Conservation (phyloP, 202 grass and related monocot genomes). For the Carex arenaria region DNA sequence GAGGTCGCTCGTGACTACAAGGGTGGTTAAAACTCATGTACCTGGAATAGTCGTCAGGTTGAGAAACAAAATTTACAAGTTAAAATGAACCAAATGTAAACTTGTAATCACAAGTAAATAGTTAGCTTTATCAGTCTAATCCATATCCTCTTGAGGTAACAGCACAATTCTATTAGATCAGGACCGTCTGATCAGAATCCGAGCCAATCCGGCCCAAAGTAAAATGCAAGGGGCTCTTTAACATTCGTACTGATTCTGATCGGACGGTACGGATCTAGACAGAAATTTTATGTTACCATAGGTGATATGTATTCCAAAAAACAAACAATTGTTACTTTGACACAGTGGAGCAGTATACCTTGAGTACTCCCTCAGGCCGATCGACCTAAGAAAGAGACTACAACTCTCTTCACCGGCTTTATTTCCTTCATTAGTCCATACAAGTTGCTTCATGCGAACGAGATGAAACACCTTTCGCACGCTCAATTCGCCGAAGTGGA, state of each 20-base stretch:
- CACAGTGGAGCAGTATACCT: conserved; percentile 11
- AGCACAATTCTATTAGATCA: too few species aligned
- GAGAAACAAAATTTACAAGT: background rate
- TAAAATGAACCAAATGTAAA: background rate
- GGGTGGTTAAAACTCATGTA: conserved; percentile 93
- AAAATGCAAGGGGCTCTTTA: too few species aligned
- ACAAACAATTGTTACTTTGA: background rate
- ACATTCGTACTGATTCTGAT: too few species aligned
- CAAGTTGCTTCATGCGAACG: conserved; percentile 85
- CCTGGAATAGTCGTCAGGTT: background rate
- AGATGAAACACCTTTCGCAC: conserved; percentile 95
- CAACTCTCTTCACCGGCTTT: conserved; percentile 76
- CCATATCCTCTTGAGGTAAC: too few species aligned
- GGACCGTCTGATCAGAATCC: too few species aligned
- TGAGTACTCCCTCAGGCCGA: conserved; percentile 86
- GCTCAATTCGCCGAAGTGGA: conserved; percentile 94
- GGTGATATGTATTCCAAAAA: background rate
- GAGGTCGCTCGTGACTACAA: conserved; percentile 75
- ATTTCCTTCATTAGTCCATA: conserved; percentile 85
- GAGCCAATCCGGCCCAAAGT: too few species aligned
- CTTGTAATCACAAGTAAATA: background rate
- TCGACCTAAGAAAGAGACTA: conserved; percentile 68
- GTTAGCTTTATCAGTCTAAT: background rate
- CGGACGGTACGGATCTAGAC: too few species aligned
- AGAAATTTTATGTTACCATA: too few species aligned